Conservation (phyloP, 176 grass and related monocot species). For the Carex myosuroides region DNA sequence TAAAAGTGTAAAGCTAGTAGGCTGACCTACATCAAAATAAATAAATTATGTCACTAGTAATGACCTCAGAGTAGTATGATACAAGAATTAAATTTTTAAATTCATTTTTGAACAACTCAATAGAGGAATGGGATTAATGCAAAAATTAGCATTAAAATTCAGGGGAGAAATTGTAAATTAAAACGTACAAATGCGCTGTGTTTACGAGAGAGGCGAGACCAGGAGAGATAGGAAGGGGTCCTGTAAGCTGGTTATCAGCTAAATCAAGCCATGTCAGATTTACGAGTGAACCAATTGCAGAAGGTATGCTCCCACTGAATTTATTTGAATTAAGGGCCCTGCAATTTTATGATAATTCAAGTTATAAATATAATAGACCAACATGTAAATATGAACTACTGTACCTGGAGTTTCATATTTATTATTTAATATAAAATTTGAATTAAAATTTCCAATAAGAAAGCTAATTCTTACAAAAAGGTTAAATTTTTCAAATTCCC, state of each 20-base stretch:
- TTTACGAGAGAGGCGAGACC: conserved; percentile 57
- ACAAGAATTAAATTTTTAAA: background rate
- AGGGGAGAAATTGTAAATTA: conserved; percentile 18
- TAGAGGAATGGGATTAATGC: background rate
- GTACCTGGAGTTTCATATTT: too few relatives aligned
- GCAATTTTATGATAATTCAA: conserved; percentile 11
- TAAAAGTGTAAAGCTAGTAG: too few relatives aligned
- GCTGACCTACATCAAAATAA: too few relatives aligned
- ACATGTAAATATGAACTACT: background rate
- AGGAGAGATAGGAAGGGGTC: conserved; percentile 61
- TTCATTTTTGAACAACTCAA: background rate
- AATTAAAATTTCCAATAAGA: conserved; percentile 9
- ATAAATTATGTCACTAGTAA: background rate
- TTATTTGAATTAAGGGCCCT: conserved; percentile 75
- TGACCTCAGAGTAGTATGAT: background rate
- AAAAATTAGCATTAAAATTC: conserved; percentile 1
- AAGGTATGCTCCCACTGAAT: conserved; percentile 63
- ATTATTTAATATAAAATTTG: background rate
- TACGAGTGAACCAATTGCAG: conserved; percentile 48
- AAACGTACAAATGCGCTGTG: conserved; percentile 61
- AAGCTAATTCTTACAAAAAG: conserved; percentile 59
- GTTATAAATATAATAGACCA: background rate
- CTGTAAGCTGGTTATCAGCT: conserved; percentile 62
- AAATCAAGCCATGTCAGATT: conserved; percentile 68
- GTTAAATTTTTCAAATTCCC: conserved; percentile 52